phyloP scores from a whole-genome alignment of 257 asterid species.

The Eustoma russellianum region DNA sequence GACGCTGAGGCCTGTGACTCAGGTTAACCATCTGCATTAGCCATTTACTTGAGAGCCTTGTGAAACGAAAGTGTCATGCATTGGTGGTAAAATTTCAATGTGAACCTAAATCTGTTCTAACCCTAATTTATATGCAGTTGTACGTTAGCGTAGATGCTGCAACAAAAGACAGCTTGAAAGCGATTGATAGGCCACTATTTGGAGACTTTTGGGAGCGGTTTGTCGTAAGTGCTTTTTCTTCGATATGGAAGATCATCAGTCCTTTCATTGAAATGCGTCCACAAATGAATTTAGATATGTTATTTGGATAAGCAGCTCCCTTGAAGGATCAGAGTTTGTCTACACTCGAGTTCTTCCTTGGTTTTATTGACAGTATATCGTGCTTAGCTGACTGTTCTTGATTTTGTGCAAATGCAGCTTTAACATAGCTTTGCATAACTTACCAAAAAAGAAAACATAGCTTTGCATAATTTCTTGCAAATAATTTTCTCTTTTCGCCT shows the following conservation, averaged over 20 bases:
- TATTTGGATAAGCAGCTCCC: too few species aligned
- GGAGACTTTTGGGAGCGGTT: conserved; percentile 99
- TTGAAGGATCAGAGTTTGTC: too few species aligned
- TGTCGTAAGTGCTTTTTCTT: conserved; percentile 42
- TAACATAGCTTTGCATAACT: too few species aligned
- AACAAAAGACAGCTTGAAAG: conserved; percentile 96
- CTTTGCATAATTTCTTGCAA: too few species aligned
- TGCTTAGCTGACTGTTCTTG: too few species aligned
- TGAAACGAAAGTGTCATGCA: conserved; percentile 3
- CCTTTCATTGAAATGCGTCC: neutral
- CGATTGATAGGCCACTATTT: conserved; percentile 93
- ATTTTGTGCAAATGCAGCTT: too few species aligned
- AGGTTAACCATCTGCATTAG: conserved; percentile 46
- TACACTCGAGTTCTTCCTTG: too few species aligned
- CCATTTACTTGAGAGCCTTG: conserved; percentile 6
- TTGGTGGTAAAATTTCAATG: conserved; percentile 4
- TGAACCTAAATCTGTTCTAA: conserved; percentile 8
- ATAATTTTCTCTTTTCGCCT: neutral
- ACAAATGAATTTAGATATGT: neutral
- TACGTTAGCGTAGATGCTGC: conserved; percentile 99
- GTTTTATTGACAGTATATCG: too few species aligned
- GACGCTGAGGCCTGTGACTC: conserved; percentile 69
- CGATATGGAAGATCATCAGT: neutral
- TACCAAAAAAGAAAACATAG: too few species aligned
- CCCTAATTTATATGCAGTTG: conserved; percentile 40